Evolutionary conservation across 345 rosid species (phyloP), one percentile per base, ranked within the genome.

Genomic region (Lepidium sativum): DNA sequence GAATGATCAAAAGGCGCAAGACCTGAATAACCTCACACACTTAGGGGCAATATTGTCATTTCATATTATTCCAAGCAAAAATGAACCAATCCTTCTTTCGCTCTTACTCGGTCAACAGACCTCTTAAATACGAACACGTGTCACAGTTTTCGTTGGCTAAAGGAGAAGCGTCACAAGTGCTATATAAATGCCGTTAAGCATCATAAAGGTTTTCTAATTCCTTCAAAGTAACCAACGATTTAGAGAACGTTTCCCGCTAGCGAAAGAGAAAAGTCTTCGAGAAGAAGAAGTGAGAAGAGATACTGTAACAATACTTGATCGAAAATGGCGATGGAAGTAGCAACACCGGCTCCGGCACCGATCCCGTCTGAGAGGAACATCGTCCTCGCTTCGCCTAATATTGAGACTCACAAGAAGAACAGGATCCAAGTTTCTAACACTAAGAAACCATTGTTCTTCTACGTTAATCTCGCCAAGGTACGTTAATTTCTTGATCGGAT

Each of bases 351-450:
- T 18, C 74, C 69, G 48, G 75, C 71, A 38, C 77, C 74, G 35
- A 45, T 61, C 49, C 15, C 69, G 9, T 44, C 69, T n/a, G 73
- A 67, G 68, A 68, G 53, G 59, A 67, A 54, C 63, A 61, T 67
- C 41, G 47, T 60, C 21, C 58, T 62, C 52, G 16, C 75, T n/a
- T 32, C 75, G 6, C 41, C 54, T 13, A 25, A 9, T 54, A 65
- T 13, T 8, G 79, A 81, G 17, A 25, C 74, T n/a, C 86, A 70
- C 25, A 85, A 83, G 81, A 82, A 79, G 75, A 83, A 83, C 62
- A 74, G 83, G 63, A 85, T 85, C 41, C 91, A 83, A 67, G 87
- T 83, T 3, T 85, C 91, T 23, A 81, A 81, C 78, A 79, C 91
- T 52, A 81, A 85, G 75, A 85, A 85, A 38, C 87, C 91, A 0